Percentiles rank a stretch among this genome's conserved stretches.
These are phyloP conservation scores for Pyrenula massariospora DNA, from an alignment of 495 filamentous ascomycete genomes.

Conservation along the genomic window DNA sequence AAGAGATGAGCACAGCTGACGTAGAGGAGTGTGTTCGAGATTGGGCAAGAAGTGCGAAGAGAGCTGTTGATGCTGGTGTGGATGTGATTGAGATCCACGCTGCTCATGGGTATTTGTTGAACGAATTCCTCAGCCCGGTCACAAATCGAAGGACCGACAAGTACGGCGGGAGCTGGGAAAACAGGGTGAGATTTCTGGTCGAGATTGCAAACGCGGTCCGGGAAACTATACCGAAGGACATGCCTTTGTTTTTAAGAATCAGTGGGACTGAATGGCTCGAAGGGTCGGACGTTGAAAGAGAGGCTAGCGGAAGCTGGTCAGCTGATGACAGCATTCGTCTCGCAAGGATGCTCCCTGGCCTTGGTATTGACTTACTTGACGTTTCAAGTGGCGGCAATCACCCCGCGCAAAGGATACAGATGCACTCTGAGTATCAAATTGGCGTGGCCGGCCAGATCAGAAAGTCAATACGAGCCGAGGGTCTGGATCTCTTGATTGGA, in stretches of 20 bases:
- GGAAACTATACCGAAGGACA: constrained; percentile 44
- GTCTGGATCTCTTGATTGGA: constrained; percentile 47
- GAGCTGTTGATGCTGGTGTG: constrained; percentile 55
- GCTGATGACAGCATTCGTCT: constrained; percentile 48
- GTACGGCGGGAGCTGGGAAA: constrained; percentile 48
- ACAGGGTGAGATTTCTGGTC: constrained; percentile 42
- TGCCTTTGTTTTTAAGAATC: constrained; percentile 59
- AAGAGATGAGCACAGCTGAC: constrained; percentile 34
- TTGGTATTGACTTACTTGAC: constrained; percentile 66
- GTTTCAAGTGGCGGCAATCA: constrained; percentile 61
- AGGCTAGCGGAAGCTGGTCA: constrained; percentile 46
- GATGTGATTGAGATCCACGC: constrained; percentile 52
- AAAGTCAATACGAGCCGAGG: constrained; percentile 39
- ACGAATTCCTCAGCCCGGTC: constrained; percentile 49
- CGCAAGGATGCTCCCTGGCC: constrained; percentile 48
- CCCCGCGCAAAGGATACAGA: constrained; percentile 42
- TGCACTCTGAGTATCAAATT: constrained; percentile 47
- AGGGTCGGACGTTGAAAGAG: constrained; percentile 29
- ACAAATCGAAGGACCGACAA: constrained; percentile 51
- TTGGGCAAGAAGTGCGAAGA: constrained; percentile 46
- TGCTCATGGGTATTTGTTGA: constrained; percentile 58
- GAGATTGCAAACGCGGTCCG: constrained; percentile 41
- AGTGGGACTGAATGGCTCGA: constrained; percentile 65
- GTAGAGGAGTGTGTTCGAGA: constrained; percentile 50
- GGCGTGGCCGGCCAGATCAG: constrained; percentile 50